Evolutionary conservation across 73 alveolate genomes (phyloP).

Genomic region (Symbiodinium natans): DNA sequence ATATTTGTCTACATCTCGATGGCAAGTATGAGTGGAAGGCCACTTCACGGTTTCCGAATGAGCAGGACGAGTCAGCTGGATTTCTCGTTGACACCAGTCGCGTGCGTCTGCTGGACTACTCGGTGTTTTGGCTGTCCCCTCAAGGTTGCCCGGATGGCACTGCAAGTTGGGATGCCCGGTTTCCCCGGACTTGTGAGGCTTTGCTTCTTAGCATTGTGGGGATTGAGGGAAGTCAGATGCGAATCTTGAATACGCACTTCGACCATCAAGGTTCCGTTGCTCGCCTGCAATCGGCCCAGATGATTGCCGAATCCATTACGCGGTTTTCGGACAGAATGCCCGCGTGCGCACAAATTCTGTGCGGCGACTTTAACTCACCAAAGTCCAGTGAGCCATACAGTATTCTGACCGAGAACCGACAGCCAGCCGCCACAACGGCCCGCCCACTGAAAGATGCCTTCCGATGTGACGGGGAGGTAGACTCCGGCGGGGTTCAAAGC

Average conservation of each 20-base stretch:
- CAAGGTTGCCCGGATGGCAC: constrained; percentile 19
- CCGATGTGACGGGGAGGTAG: background rate
- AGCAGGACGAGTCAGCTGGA: constrained; percentile 57
- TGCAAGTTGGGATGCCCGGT: constrained; percentile 67
- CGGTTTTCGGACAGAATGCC: background rate
- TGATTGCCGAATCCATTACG: constrained; percentile 10
- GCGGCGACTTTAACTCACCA: constrained; percentile 91
- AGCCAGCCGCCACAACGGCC: background rate
- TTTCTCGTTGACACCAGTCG: constrained; percentile 25
- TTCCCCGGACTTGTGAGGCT: constrained; percentile 70
- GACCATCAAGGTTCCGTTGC: constrained; percentile 72
- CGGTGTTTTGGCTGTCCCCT: constrained; percentile 45
- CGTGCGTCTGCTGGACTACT: constrained; percentile 14
- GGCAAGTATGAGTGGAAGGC: constrained; percentile 62
- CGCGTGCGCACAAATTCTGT: constrained; percentile 37
- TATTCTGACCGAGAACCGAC: background rate
- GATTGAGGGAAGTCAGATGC: background rate
- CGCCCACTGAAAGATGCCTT: constrained; percentile 41
- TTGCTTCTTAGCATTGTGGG: background rate
- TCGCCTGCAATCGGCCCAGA: constrained; percentile 43
- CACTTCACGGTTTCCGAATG: constrained; percentile 37
- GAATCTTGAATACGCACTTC: constrained; percentile 86
- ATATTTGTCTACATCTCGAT: background rate
- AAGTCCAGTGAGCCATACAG: constrained; percentile 50
- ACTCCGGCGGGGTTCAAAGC: constrained; percentile 31